Conservation (phyloP, 2,329 filamentous ascomycete genomes). For the Scedosporium minutisporum region DNA sequence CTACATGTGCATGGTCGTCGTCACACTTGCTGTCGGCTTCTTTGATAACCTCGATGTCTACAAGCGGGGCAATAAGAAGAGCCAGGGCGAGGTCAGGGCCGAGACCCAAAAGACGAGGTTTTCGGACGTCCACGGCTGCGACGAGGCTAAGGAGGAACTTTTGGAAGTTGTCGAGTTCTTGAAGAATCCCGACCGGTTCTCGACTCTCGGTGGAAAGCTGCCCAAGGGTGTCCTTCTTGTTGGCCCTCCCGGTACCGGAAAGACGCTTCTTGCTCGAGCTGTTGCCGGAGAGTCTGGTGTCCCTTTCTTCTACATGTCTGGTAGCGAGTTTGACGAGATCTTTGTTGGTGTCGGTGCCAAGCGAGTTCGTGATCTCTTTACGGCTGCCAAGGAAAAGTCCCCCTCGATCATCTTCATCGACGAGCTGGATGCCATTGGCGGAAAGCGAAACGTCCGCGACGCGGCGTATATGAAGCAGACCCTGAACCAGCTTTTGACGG, state of each 20-base stretch:
- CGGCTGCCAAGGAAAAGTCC: constrained; percentile 71
- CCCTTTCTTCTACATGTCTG: constrained; percentile 99
- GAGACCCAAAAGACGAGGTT: constrained; percentile 90
- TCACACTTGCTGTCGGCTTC: constrained; percentile 60
- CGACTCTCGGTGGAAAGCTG: constrained; percentile 86
- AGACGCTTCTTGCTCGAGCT: constrained; percentile 88
- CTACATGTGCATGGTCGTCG: constrained; percentile 69
- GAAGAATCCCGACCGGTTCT: constrained; percentile 87
- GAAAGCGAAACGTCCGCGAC: constrained; percentile 85
- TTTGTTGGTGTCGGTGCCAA: constrained; percentile 97
- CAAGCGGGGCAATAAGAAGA: constrained; percentile 65
- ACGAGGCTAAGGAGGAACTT: constrained; percentile 96
- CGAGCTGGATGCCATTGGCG: constrained; percentile 87
- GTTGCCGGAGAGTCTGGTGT: constrained; percentile 96
- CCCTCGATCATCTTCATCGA: constrained; percentile 95
- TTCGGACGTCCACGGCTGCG: constrained; percentile 88
- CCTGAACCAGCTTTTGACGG: constrained; percentile 90
- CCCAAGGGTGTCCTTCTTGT: constrained; percentile 94
- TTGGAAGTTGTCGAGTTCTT: constrained; percentile 96
- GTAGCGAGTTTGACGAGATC: constrained; percentile 95
- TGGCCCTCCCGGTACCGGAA: constrained; percentile 93
- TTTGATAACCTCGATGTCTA: constrained; percentile 65
- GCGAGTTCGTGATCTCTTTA: constrained; percentile 88
- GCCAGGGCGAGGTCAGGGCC: constrained; percentile 78
- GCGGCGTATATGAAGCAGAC: constrained; percentile 96